phyloP scores from a whole-genome alignment of 2,329 filamentous ascomycete genomes.

The Talaromyces sp. region DNA sequence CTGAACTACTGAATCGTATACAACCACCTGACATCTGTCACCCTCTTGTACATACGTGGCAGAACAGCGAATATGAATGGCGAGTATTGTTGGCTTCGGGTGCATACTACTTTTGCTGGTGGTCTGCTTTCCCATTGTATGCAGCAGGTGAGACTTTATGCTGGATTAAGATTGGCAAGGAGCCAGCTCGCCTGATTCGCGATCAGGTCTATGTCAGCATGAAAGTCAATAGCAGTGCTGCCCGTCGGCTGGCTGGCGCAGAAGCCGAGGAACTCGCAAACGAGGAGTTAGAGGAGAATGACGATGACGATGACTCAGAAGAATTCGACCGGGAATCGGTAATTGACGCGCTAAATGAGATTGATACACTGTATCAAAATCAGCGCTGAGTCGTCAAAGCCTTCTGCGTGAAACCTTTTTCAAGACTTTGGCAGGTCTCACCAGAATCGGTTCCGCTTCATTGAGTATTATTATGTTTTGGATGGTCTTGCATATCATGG shows the following conservation, averaged over 20 bases:
- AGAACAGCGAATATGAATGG: constrained; percentile 29
- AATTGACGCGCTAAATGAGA: constrained; percentile 9
- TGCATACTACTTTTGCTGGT: constrained; percentile 25
- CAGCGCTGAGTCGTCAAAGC: background rate
- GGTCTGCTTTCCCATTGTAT: constrained; percentile 25
- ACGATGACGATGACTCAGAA: constrained; percentile 2
- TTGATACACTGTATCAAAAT: background rate
- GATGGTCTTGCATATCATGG: background rate
- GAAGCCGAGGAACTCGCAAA: constrained; percentile 16
- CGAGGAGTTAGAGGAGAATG: constrained; percentile 28
- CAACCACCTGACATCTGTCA: constrained; percentile 29
- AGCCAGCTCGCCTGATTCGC: constrained; percentile 24
- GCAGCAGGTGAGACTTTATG: constrained; percentile 33
- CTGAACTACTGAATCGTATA: constrained; percentile 27
- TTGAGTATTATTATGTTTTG: background rate
- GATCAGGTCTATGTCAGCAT: constrained; percentile 28
- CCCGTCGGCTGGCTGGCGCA: constrained; percentile 23
- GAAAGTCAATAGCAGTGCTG: constrained; percentile 29
- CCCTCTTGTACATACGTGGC: constrained; percentile 32
- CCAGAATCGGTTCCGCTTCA: background rate
- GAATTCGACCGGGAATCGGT: constrained; percentile 13
- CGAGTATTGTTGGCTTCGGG: constrained; percentile 36
- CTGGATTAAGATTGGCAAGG: constrained; percentile 26
- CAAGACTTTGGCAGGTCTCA: too few species aligned
- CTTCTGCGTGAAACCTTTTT: background rate